Evolutionary conservation across 805 yeast genomes (phyloP), one percentile per base, ranked within the genome.

Genomic region (Yarrowia sp.): DNA sequence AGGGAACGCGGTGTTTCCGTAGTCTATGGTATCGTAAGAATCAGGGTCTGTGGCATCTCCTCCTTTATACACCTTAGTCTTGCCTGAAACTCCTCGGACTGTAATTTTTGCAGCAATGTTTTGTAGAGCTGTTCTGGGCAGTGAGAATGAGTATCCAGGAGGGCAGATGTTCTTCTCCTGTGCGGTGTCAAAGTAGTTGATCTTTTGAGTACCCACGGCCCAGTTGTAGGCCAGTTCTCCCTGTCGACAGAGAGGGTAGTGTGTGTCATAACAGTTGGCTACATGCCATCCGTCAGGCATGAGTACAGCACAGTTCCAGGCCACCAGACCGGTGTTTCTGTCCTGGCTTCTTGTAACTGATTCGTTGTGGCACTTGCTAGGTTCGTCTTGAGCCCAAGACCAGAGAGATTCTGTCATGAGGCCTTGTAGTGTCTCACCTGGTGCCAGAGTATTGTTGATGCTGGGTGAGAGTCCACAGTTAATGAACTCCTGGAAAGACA

Each of bases 351-450:
- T 13, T 63, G 40, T 19, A 69, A 73, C 71, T 58, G 63, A 56
- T 20, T 70, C 53, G 15, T 61, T 65, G n/a, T 71, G 71, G 34
- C 72, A 68, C 2, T 71, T 64, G 0, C 58, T 39, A 0, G 95
- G 95, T 73, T 88, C 84, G 10, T 77, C 75, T 0, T 81, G 73
- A 0, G 82, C 84, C 97, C 97, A 92, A 1, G 94, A 84, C 97
- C 97, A 92, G 30, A 77, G 56, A 3, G 71, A 65, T 3, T 60
- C 52, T 12, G 68, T 66, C 50, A 73, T 12, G 79, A 56, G 73
- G 70, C 67, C 38, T 53, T 49, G 55, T 58, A 50, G 70, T 73
- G 39, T 67, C 7, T 69, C 68, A 3, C 46, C 20, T 19, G 68
- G 38, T 15, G 53, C 50, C 7, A 72, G 20, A 13, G 81, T 70